These are phyloP conservation scores for Penicillium oxalicum DNA, from an alignment of 2,329 filamentous ascomycete species.

Conservation along the genomic window DNA sequence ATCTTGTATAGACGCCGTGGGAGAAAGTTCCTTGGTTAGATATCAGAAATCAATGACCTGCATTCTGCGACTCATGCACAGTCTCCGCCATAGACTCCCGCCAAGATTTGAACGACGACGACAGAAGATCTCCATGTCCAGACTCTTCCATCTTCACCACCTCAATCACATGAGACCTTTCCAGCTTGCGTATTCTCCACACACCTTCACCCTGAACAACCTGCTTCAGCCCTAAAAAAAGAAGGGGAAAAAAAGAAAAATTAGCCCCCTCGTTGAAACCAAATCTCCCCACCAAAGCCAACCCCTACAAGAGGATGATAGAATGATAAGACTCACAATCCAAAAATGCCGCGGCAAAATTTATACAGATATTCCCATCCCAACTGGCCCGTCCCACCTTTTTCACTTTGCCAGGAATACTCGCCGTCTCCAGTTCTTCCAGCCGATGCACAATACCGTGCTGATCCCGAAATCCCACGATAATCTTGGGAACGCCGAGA, in stretches of 20 bases:
- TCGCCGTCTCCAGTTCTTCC: constrained; percentile 73
- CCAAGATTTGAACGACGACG: constrained; percentile 72
- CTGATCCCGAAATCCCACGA: constrained; percentile 77
- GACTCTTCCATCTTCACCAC: constrained; percentile 67
- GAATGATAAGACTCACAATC: constrained; percentile 54
- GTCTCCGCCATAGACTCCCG: constrained; percentile 21
- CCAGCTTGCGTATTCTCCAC: constrained; percentile 68
- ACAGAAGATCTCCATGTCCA: constrained; percentile 70
- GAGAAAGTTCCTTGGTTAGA: no score
- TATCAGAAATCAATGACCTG: no score
- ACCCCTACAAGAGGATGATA: no score
- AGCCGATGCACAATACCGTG: constrained; percentile 65
- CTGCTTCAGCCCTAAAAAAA: constrained; percentile 52
- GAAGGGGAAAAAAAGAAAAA: neutral
- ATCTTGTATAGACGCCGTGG: no score
- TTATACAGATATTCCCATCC: constrained; percentile 92
- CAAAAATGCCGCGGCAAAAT: constrained; percentile 73
- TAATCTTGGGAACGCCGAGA: constrained; percentile 83
- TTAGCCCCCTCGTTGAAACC: neutral
- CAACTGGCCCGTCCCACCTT: constrained; percentile 61
- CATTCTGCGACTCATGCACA: neutral
- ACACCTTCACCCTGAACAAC: constrained; percentile 64
- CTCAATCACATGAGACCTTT: constrained; percentile 61
- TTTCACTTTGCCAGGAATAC: constrained; percentile 70
- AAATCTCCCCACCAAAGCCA: neutral